Conservation (phyloP, 306 rosid species). For the Vachellia pachyceras region DNA sequence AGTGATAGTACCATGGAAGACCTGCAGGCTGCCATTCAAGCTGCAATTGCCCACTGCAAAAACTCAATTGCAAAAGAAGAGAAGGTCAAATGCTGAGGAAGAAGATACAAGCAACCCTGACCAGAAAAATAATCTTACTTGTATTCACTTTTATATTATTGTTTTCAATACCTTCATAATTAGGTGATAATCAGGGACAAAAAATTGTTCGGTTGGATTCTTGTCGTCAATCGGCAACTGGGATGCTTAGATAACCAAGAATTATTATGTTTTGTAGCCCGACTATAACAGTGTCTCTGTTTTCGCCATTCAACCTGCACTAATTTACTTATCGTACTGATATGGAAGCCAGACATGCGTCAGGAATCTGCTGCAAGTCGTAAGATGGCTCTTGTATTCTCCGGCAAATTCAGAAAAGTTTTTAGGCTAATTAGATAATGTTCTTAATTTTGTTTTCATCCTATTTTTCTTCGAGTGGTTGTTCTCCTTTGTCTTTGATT, state of each 20-base stretch:
- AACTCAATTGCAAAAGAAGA: slow-evolving; percentile 77
- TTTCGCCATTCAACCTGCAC: neutral
- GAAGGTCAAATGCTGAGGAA: slow-evolving; percentile 47
- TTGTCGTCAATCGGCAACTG: neutral
- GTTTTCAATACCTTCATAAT: slow-evolving; percentile 31
- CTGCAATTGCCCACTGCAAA: slow-evolving; percentile 99
- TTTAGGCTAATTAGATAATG: slow-evolving; percentile 10
- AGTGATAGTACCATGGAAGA: slow-evolving; percentile 97
- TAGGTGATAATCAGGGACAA: slow-evolving; percentile 29
- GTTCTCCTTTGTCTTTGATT: slow-evolving; percentile 26
- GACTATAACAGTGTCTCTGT: too few species aligned
- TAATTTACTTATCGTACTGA: slow-evolving; percentile 13
- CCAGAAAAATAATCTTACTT: neutral
- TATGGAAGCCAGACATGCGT: neutral
- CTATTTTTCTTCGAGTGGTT: neutral
- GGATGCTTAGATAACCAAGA: neutral
- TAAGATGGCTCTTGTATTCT: slow-evolving; percentile 34
- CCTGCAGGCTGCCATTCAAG: slow-evolving; percentile 96
- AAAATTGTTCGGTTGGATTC: slow-evolving; percentile 33
- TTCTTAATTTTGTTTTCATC: neutral
- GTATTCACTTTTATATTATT: slow-evolving; percentile 7
- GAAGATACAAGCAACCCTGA: neutral
- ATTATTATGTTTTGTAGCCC: neutral
- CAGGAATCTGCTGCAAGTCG: neutral
- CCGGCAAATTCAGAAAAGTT: slow-evolving; percentile 17